These are phyloP conservation scores for Oryza coarctata DNA, from an alignment of 176 grass and related monocot species.

Conservation along the genomic window DNA sequence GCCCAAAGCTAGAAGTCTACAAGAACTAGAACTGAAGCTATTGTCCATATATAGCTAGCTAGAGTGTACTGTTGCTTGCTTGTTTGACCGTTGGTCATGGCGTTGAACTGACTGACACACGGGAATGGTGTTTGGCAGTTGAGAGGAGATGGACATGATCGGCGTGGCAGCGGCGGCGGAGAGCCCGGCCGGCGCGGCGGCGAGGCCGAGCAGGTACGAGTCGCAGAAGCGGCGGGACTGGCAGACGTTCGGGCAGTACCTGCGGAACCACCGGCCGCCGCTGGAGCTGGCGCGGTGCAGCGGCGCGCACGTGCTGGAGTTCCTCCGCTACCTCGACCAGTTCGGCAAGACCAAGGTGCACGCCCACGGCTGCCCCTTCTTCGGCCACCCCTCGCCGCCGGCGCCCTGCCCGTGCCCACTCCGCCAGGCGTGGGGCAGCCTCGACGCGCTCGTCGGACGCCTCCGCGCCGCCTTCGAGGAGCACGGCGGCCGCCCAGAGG, in stretches of 20 bases:
- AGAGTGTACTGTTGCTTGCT: background rate
- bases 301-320: constrained; percentile 71
- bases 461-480: constrained; percentile 81
- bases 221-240: constrained; percentile 85
- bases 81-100: background rate
- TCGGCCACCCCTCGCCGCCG: constrained; percentile 58
- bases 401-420: constrained; percentile 70
- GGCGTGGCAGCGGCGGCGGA: background rate
- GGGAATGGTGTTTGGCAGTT: background rate
- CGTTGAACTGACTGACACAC: background rate
- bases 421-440: constrained; percentile 59
- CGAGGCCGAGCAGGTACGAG: constrained; percentile 64
- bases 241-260: constrained; percentile 77
- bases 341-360: constrained; percentile 89
- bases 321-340: constrained; percentile 78
- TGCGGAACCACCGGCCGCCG: constrained; percentile 69
- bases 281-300: constrained; percentile 56
- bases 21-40: no score
- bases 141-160: background rate
- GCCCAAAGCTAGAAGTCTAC: no score
- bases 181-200: constrained; percentile 14
- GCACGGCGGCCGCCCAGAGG: constrained; percentile 55
- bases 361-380: constrained; percentile 52
- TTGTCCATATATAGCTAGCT: no score
- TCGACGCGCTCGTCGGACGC: constrained; percentile 69